These are phyloP conservation scores for Phytopythium ostracodes DNA, from an alignment of 352 stramenopile species.

Conservation along the genomic window DNA sequence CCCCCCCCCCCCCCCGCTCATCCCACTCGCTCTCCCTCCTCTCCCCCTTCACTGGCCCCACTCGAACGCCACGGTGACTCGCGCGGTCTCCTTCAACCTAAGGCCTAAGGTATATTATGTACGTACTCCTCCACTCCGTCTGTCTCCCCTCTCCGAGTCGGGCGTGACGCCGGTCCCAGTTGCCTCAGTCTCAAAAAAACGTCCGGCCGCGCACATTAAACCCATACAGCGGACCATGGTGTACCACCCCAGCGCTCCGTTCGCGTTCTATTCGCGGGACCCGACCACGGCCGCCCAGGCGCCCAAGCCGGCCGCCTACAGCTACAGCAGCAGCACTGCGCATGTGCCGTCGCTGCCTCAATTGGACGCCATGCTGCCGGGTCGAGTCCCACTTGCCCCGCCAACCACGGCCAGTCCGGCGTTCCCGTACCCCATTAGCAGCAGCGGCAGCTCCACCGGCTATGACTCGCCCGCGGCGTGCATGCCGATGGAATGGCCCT, in stretches of 20 bases:
- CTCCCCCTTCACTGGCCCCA: not conserved
- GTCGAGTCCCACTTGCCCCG: not conserved
- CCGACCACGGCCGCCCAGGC: not conserved
- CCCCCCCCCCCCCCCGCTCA: not conserved
- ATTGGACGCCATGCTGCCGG: conserved; percentile 3
- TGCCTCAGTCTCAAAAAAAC: conserved; percentile 2
- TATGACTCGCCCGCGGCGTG: conserved; percentile 2
- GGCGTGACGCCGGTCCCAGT: not conserved
- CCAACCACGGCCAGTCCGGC: not conserved
- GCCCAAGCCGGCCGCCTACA: conserved; percentile 2
- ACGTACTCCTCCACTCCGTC: no score
- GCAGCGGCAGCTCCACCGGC: not conserved
- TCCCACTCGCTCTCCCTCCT: not conserved
- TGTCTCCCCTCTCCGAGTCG: not conserved
- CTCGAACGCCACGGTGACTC: no score
- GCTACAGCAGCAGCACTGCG: not conserved
- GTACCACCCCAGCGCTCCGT: not conserved
- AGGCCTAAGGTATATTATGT: no score
- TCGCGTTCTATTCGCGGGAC: conserved; percentile 2
- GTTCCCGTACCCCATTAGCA: not conserved
- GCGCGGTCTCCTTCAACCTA: not conserved
- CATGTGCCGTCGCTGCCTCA: conserved; percentile 1
- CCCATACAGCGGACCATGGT: not conserved
- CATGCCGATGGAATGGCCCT: not conserved
- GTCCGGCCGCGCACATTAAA: not conserved